These are phyloP conservation scores for Kodamaea sp. DNA, from an alignment of 1,139 yeast genomes.

Conservation along the genomic window DNA sequence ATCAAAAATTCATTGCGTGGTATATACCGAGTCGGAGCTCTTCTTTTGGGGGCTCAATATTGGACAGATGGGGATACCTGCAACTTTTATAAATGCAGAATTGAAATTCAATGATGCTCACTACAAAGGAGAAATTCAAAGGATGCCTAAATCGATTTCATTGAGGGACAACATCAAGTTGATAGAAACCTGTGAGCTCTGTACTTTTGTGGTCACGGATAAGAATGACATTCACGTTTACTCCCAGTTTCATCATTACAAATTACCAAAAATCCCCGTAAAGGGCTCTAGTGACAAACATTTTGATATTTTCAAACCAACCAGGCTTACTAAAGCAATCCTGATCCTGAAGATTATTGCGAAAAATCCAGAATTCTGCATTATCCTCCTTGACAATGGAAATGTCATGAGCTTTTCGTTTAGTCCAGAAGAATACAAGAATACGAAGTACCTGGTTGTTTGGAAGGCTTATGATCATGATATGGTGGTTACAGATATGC, in stretches of 20 bases:
- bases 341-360: slow-evolving; percentile 34
- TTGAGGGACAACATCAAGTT: slow-evolving; percentile 55
- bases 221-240: slow-evolving; percentile 65
- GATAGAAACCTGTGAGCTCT: slow-evolving; percentile 67
- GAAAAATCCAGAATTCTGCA: slow-evolving; percentile 38
- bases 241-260: slow-evolving; percentile 57
- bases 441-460: slow-evolving; percentile 37
- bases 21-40: slow-evolving; percentile 52
- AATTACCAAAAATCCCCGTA: slow-evolving; percentile 41
- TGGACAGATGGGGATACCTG: slow-evolving; percentile 78
- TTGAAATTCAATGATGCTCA: slow-evolving; percentile 29
- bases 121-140: slow-evolving; percentile 37
- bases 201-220: slow-evolving; percentile 66
- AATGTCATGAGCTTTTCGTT: slow-evolving; percentile 44
- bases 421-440: slow-evolving; percentile 28
- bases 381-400: slow-evolving; percentile 54
- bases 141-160: slow-evolving; percentile 44
- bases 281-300: slow-evolving; percentile 36
- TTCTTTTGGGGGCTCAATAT: slow-evolving; percentile 80
- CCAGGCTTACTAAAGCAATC: slow-evolving; percentile 43
- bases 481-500: slow-evolving; percentile 59
- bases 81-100: slow-evolving; percentile 21
- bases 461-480: slow-evolving; percentile 60
- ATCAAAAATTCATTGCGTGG: slow-evolving; percentile 73
- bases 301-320: slow-evolving; percentile 58